A percentile compares a stretch with the other conserved stretches of the same genome.
phyloP scores from a whole-genome alignment of 805 yeast species.

The Starmerella kuoi region DNA sequence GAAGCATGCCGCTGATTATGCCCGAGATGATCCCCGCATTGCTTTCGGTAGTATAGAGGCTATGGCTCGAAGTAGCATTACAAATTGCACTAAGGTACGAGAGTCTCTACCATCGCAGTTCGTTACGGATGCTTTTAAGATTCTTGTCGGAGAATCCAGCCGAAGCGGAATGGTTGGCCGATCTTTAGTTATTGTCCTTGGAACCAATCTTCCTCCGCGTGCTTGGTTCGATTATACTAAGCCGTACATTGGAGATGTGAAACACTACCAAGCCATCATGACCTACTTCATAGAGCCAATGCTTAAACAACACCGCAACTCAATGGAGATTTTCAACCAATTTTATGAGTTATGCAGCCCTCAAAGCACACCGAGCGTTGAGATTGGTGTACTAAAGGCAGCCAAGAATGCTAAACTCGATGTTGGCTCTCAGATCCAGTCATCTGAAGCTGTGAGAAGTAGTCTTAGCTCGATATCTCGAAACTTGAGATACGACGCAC shows the following conservation, averaged over 20 bases:
- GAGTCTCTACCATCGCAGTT: conserved; percentile 3
- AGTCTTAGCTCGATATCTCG: conserved; percentile 2
- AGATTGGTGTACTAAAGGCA: conserved; percentile 15
- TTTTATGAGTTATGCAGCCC: conserved; percentile 8
- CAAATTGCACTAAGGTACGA: neutral
- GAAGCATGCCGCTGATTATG: conserved; percentile 1
- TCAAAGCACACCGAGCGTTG: conserved; percentile 3
- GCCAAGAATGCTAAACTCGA: conserved; percentile 16
- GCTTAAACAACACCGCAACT: conserved; percentile 8
- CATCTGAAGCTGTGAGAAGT: conserved; percentile 2
- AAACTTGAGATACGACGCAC: conserved; percentile 11
- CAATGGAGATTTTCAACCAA: conserved; percentile 1
- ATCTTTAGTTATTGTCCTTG: conserved; percentile 12
- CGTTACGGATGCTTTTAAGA: conserved; percentile 1
- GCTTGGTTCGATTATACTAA: conserved; percentile 6
- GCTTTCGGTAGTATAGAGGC: conserved; percentile 13
- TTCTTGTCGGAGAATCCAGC: conserved; percentile 3
- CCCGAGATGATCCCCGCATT: conserved; percentile 6
- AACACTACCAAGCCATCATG: conserved; percentile 8
- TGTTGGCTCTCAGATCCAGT: conserved; percentile 8
- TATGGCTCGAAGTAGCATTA: conserved; percentile 2
- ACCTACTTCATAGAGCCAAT: conserved; percentile 17
- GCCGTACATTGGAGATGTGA: neutral
- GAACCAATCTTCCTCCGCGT: neutral
- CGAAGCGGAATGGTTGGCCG: conserved; percentile 12